phyloP scores from a whole-genome alignment of 495 filamentous ascomycete species.

The Astrothelium subdiscretum region DNA sequence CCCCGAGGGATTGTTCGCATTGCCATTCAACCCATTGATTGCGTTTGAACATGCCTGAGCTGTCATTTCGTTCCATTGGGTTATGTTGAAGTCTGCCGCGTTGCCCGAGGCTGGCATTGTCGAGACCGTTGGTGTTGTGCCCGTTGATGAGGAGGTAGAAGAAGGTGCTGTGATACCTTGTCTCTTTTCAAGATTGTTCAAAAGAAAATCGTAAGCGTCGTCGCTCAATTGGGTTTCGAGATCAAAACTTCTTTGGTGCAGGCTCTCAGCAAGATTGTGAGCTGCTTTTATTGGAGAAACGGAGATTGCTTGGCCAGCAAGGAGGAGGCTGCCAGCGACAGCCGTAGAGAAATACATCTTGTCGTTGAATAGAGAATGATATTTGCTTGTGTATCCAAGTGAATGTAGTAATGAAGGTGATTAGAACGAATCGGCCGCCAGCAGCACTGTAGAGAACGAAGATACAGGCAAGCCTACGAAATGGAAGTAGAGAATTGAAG shows the following conservation, averaged over 20 bases:
- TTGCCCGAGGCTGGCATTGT: background rate
- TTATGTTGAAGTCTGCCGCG: slow-evolving; percentile 4
- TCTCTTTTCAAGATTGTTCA: background rate
- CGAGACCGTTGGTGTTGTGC: background rate
- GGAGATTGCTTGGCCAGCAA: background rate
- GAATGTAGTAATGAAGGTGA: background rate
- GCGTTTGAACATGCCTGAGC: slow-evolving; percentile 39
- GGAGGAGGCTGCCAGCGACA: background rate
- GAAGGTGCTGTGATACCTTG: background rate
- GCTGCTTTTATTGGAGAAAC: background rate
- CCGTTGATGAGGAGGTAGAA: background rate
- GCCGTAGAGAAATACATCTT: background rate
- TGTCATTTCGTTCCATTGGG: slow-evolving; percentile 40
- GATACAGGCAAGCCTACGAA: background rate
- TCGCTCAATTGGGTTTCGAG: background rate
- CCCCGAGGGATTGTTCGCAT: slow-evolving; percentile 53
- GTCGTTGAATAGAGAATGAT: background rate
- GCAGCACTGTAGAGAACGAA: background rate
- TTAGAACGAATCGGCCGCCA: background rate
- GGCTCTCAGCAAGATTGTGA: background rate
- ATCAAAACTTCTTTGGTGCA: background rate
- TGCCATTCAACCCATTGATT: slow-evolving; percentile 32
- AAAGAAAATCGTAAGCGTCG: background rate
- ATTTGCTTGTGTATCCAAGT: background rate
- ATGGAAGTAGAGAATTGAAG: background rate